phyloP scores from a whole-genome alignment of 2,329 filamentous ascomycete genomes.

The Aureobasidium sp. region DNA sequence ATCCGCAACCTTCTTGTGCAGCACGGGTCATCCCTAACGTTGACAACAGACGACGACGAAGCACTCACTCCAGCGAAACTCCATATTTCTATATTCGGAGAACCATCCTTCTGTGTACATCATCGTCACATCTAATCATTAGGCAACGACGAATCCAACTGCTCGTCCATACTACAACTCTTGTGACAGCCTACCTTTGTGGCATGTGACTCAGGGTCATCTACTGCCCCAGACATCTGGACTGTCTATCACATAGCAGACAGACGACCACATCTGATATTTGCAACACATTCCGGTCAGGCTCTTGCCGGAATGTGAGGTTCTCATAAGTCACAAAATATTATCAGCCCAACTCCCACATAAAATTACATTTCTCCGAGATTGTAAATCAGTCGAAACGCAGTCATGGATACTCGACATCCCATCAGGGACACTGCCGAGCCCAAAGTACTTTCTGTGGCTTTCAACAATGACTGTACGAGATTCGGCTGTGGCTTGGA shows the following conservation, averaged over 20 bases:
- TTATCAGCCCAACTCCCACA: neutral
- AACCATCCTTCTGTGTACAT: neutral
- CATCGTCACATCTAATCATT: neutral
- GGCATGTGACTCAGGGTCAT: slow-evolving; percentile 7
- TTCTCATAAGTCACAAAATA: neutral
- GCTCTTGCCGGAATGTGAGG: neutral
- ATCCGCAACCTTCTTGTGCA: slow-evolving; percentile 13
- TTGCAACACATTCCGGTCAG: neutral
- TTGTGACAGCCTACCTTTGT: neutral
- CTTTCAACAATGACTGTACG: slow-evolving; percentile 78
- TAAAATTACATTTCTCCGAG: neutral
- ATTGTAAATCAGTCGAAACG: neutral
- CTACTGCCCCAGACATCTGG: neutral
- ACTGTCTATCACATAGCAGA: neutral
- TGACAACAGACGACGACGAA: neutral
- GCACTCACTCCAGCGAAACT: too few species aligned
- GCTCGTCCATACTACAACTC: neutral
- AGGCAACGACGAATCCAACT: neutral
- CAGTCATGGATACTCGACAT: slow-evolving; percentile 76
- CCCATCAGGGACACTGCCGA: slow-evolving; percentile 71
- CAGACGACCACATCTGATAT: neutral
- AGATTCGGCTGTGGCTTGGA: slow-evolving; percentile 85
- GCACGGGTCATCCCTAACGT: neutral
- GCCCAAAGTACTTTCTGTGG: slow-evolving; percentile 70
- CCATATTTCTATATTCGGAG: neutral